phyloP scores from a whole-genome alignment of 2,329 filamentous ascomycete genomes.

The Neoarthrinium moseri region DNA sequence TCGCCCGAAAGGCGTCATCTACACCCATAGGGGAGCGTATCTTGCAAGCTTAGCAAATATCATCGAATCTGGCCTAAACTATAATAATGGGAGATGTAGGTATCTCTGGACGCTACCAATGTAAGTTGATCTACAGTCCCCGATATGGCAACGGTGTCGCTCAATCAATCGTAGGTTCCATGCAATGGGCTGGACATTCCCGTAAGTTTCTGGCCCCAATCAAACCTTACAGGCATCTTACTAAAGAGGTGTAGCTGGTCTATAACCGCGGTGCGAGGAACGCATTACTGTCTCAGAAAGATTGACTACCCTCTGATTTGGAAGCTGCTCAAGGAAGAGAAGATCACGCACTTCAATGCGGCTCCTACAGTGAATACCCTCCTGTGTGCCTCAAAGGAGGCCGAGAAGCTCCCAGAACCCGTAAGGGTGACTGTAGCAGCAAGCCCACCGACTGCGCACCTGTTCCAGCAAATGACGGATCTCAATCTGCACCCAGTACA shows the following conservation, averaged over 20 bases:
- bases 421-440: slow-evolving; percentile 92
- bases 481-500: slow-evolving; percentile 90
- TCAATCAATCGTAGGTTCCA: slow-evolving; percentile 49
- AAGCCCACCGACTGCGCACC: slow-evolving; percentile 81
- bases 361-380: slow-evolving; percentile 96
- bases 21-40: slow-evolving; percentile 85
- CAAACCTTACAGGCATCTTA: not conserved
- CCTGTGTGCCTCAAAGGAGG: slow-evolving; percentile 77
- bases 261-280: slow-evolving; percentile 89
- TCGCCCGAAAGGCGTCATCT: slow-evolving; percentile 87
- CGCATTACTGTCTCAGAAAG: slow-evolving; percentile 90
- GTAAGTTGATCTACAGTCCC: slow-evolving; percentile 51
- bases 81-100: slow-evolving; percentile 64
- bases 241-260: slow-evolving; percentile 58
- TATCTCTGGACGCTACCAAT: slow-evolving; percentile 93
- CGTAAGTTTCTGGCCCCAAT: slow-evolving; percentile 32
- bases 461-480: slow-evolving; percentile 84
- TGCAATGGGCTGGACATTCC: slow-evolving; percentile 79
- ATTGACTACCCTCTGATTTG: slow-evolving; percentile 94
- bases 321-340: slow-evolving; percentile 80
- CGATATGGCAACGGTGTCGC: not conserved
- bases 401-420: slow-evolving; percentile 63
- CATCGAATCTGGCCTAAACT: slow-evolving; percentile 83
- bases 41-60: slow-evolving; percentile 82
- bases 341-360: slow-evolving; percentile 92